A percentile compares a stretch with the other conserved stretches of the same genome.
These are phyloP conservation scores for Scheffersomyces spartinae DNA, from an alignment of 805 yeast genomes.

Conservation along the genomic window DNA sequence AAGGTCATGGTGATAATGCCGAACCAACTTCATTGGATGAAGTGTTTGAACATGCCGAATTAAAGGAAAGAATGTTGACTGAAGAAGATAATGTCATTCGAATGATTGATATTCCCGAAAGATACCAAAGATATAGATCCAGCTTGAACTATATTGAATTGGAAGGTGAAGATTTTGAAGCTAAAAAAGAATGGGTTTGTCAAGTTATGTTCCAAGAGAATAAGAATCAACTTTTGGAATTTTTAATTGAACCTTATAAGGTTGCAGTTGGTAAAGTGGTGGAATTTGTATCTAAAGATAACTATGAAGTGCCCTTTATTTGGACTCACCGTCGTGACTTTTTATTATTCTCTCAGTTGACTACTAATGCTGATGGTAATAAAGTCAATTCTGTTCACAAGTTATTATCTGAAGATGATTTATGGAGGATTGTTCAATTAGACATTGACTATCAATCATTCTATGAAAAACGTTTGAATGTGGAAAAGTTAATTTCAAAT, in stretches of 20 bases:
- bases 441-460: conserved; percentile 86
- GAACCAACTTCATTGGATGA: conserved; percentile 62
- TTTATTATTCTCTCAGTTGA: conserved; percentile 45
- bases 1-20: conserved; percentile 39
- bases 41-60: conserved; percentile 89
- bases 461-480: conserved; percentile 57
- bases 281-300: conserved; percentile 63
- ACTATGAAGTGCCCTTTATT: conserved; percentile 86
- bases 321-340: conserved; percentile 94
- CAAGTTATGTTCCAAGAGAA: conserved; percentile 51
- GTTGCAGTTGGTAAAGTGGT: conserved; percentile 62
- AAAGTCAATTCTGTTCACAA: conserved; percentile 31
- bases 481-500: conserved; percentile 42
- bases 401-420: conserved; percentile 65
- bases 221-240: conserved; percentile 22
- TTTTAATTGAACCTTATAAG: conserved; percentile 42
- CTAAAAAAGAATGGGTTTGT: conserved; percentile 77
- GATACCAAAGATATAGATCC: conserved; percentile 70
- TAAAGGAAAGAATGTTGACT: conserved; percentile 82
- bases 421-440: conserved; percentile 82
- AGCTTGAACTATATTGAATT: conserved; percentile 59
- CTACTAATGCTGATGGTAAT: conserved; percentile 24
- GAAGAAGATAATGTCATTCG: conserved; percentile 86
- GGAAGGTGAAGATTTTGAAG: conserved; percentile 51
- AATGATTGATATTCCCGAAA: conserved; percentile 81